Evolutionary conservation across 2,329 filamentous ascomycete species (phyloP).

Genomic region (Penicillium janthinellum): DNA sequence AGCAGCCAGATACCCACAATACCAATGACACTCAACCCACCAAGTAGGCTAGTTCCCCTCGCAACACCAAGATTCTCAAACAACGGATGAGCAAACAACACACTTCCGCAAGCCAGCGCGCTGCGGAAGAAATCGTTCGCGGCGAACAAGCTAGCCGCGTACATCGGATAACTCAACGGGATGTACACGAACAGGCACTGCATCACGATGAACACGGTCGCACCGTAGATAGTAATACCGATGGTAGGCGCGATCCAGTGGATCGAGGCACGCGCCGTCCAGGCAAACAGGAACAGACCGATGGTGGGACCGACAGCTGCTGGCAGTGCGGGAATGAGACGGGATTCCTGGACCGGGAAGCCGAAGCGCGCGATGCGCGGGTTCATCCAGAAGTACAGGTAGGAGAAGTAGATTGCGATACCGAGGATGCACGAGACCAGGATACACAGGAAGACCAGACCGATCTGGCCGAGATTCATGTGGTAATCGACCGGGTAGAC

Average conservation of each 20-base stretch:
- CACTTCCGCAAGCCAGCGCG: constrained; percentile 27
- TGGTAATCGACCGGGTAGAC: constrained; percentile 63
- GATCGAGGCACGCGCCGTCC: constrained; percentile 30
- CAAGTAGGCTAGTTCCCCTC: constrained; percentile 37
- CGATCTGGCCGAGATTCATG: constrained; percentile 61
- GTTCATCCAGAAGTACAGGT: constrained; percentile 56
- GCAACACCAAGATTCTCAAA: constrained; percentile 39
- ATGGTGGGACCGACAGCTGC: constrained; percentile 57
- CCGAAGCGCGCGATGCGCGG: constrained; percentile 54
- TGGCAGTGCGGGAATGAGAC: constrained; percentile 57
- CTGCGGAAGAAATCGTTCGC: constrained; percentile 40
- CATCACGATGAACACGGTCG: constrained; percentile 42
- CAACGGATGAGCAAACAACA: constrained; percentile 38
- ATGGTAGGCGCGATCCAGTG: constrained; percentile 44
- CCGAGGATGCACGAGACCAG: constrained; percentile 60
- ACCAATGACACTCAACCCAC: constrained; percentile 40
- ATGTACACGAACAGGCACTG: constrained; percentile 48
- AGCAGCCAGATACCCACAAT: constrained; percentile 38
- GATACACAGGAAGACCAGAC: constrained; percentile 63
- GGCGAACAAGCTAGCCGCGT: constrained; percentile 40
- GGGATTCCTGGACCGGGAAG: constrained; percentile 56
- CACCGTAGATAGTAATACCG: constrained; percentile 45
- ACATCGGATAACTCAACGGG: constrained; percentile 37
- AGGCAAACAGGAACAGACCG: constrained; percentile 59
- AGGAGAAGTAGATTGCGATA: constrained; percentile 52